Evolutionary conservation across 768 basidiomycete genomes (phyloP).

Genomic region (Omphalotus guepiniiformis): DNA sequence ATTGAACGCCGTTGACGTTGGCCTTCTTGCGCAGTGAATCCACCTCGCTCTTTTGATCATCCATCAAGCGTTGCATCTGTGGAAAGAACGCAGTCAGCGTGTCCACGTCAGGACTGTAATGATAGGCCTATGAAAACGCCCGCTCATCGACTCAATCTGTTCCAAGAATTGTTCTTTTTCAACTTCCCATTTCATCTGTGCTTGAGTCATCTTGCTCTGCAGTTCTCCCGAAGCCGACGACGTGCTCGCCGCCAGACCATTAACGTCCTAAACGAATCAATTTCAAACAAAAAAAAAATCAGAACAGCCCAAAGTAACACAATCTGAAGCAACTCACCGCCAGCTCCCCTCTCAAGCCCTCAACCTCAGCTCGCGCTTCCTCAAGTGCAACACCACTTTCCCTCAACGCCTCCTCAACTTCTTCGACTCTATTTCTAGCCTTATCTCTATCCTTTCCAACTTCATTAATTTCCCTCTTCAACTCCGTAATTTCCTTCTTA

Average conservation of each 20-base stretch:
- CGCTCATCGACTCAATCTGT: constrained; percentile 20
- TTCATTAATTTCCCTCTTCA: constrained; percentile 71
- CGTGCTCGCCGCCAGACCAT: constrained; percentile 45
- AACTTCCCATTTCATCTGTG: not conserved
- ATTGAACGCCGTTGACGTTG: constrained; percentile 40
- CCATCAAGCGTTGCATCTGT: constrained; percentile 24
- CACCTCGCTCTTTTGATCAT: no score
- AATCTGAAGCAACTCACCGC: constrained; percentile 52
- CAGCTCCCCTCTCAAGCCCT: constrained; percentile 67
- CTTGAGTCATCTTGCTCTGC: constrained; percentile 28
- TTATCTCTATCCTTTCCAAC: constrained; percentile 63
- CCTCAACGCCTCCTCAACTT: constrained; percentile 85
- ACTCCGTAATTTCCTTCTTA: constrained; percentile 73
- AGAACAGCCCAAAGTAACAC: no score
- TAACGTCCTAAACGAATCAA: constrained; percentile 68
- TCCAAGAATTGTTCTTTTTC: constrained; percentile 10
- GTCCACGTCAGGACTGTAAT: not conserved
- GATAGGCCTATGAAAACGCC: not conserved
- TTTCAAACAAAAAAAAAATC: no score
- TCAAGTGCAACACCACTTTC: constrained; percentile 88
- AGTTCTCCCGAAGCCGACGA: constrained; percentile 15
- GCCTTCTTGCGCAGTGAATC: constrained; percentile 53
- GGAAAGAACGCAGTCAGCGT: not conserved
- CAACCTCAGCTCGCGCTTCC: constrained; percentile 87
- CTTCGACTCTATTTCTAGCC: constrained; percentile 64